Conservation (phyloP, 1,284 basidiomycete species). For the Cutaneotrichosporon cutaneum region DNA sequence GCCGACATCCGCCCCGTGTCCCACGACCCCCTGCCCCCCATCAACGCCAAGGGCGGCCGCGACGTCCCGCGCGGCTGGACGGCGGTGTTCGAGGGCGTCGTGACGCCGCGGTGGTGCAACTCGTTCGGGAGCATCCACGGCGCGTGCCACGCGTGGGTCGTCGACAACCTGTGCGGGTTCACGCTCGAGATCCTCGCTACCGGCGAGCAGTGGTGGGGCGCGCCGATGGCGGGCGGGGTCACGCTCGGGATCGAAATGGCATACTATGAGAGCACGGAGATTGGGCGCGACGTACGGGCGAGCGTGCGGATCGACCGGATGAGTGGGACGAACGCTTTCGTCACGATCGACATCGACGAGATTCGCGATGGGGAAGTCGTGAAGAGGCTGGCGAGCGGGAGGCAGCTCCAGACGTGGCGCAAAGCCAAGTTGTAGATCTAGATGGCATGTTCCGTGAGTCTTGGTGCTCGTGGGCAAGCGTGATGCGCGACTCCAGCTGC, state of each 20-base stretch:
- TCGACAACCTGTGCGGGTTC: conserved; percentile 28
- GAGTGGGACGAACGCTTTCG: conserved; percentile 12
- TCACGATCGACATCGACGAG: neutral
- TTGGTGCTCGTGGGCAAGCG: neutral
- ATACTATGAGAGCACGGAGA: conserved; percentile 28
- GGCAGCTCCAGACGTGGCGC: conserved; percentile 37
- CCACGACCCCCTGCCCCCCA: conserved; percentile 12
- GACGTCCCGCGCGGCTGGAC: conserved; percentile 13
- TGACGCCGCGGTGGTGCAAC: conserved; percentile 37
- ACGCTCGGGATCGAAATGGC: conserved; percentile 32
- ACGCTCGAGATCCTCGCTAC: neutral
- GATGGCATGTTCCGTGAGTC: neutral
- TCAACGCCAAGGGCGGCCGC: conserved; percentile 17
- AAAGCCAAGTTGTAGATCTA: conserved; percentile 6
- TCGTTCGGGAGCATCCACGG: conserved; percentile 38
- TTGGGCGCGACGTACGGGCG: conserved; percentile 14
- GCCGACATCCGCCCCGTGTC: conserved; percentile 13
- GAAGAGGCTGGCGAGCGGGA: conserved; percentile 24
- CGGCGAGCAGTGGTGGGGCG: conserved; percentile 34
- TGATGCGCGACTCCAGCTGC: no score
- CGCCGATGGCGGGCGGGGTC: conserved; percentile 36
- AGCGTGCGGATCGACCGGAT: conserved; percentile 20
- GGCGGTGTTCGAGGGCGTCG: conserved; percentile 9
- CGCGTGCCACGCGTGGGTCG: conserved; percentile 39
- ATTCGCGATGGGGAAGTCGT: neutral